Conservation (phyloP, 2,329 filamentous ascomycete genomes). For the Ophiostoma sp. region DNA sequence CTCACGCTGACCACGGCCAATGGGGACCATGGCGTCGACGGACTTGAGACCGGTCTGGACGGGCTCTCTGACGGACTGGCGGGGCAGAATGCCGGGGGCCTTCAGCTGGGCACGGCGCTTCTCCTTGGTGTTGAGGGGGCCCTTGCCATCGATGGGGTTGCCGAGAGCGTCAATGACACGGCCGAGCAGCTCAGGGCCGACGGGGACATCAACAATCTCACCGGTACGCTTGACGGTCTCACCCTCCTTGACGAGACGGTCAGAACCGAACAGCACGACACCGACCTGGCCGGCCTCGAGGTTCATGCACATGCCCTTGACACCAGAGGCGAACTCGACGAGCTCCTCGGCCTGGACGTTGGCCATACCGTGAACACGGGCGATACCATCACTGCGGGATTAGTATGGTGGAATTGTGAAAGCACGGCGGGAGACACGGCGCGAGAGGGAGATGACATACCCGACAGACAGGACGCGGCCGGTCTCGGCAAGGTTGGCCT, state of each 20-base stretch:
- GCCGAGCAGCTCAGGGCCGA: slow-evolving; percentile 86
- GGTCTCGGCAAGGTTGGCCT: slow-evolving; percentile 93
- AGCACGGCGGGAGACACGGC: no score
- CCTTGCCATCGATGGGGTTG: slow-evolving; percentile 99
- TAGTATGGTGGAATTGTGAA: slow-evolving; percentile 26
- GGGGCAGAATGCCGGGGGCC: slow-evolving; percentile 96
- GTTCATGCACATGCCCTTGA: slow-evolving; percentile 99
- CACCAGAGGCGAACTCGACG: slow-evolving; percentile 99
- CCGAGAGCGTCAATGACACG: slow-evolving; percentile 98
- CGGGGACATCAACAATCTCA: slow-evolving; percentile 97
- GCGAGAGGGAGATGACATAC: slow-evolving; percentile 55
- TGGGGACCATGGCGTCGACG: slow-evolving; percentile 98
- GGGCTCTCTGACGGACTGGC: slow-evolving; percentile 94
- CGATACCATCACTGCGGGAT: slow-evolving; percentile 89
- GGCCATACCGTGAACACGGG: slow-evolving; percentile 98
- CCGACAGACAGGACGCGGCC: slow-evolving; percentile 97
- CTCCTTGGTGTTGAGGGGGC: slow-evolving; percentile 86
- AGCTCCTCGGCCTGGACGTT: slow-evolving; percentile 99
- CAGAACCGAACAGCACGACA: slow-evolving; percentile 99
- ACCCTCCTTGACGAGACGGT: slow-evolving; percentile 99
- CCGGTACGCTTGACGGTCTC: slow-evolving; percentile 99
- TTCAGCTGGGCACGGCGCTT: slow-evolving; percentile 97
- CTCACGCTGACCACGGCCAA: slow-evolving; percentile 99
- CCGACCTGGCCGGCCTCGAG: slow-evolving; percentile 99
- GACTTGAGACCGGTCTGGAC: slow-evolving; percentile 99